A percentile compares a stretch with the other conserved stretches of the same genome.
phyloP scores from a whole-genome alignment of 2,329 filamentous ascomycete species.

The Talaromyces sp. region DNA sequence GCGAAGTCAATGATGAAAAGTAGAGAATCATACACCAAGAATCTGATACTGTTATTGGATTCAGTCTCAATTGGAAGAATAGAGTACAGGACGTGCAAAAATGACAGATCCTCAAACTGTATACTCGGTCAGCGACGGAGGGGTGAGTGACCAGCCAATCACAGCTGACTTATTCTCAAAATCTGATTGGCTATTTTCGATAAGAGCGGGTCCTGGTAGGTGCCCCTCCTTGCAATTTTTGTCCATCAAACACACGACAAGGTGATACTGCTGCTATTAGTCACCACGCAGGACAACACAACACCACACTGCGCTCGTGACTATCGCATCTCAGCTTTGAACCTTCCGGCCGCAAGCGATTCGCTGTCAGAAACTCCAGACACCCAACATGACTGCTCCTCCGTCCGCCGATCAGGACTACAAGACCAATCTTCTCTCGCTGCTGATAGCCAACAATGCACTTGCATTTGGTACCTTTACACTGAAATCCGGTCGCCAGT shows the following conservation, averaged over 20 bases:
- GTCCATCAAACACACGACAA: neutral
- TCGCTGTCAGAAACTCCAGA: neutral
- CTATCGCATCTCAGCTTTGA: neutral
- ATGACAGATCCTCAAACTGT: neutral
- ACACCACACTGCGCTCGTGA: neutral
- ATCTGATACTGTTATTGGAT: neutral
- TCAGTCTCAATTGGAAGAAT: neutral
- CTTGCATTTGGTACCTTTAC: conserved; percentile 52
- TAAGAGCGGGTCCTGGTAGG: neutral
- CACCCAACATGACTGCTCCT: conserved; percentile 25
- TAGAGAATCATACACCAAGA: too few species aligned
- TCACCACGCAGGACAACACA: neutral
- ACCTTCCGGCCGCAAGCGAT: neutral
- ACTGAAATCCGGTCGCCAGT: conserved; percentile 84
- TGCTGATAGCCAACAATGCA: conserved; percentile 40
- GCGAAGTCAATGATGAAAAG: neutral
- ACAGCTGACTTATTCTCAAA: neutral
- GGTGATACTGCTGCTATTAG: neutral
- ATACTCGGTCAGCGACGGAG: conserved; percentile 18
- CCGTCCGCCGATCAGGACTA: conserved; percentile 32
- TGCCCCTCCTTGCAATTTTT: conserved; percentile 17
- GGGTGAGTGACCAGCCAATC: conserved; percentile 9
- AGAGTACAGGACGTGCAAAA: neutral
- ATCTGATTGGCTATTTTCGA: neutral
- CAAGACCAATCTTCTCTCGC: conserved; percentile 37